Evolutionary conservation across 2,329 filamentous ascomycete genomes (phyloP).

Genomic region (Colletotrichum sp.): DNA sequence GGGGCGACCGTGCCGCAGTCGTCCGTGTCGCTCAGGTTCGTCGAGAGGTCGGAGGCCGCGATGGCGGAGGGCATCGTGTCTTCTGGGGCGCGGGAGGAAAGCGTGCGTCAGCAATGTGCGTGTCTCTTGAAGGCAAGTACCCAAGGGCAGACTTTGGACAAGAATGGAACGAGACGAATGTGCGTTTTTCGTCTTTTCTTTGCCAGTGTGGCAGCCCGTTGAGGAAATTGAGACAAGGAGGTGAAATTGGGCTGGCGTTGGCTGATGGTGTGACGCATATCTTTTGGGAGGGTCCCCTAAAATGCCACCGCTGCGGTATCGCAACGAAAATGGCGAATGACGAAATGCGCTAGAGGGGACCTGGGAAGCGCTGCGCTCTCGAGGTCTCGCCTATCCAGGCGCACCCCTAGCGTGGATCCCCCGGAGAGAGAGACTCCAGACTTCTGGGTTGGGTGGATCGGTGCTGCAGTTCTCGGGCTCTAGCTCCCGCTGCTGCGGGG

Average conservation of each 20-base stretch:
- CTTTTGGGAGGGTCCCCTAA: not conserved
- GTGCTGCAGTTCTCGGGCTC: not conserved
- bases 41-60: conserved; percentile 21
- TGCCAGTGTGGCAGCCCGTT: not conserved
- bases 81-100: not conserved
- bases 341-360: conserved; percentile 16
- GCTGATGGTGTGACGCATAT: not conserved
- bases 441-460: conserved; percentile 10
- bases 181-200: not conserved
- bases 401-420: conserved; percentile 2
- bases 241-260: not conserved
- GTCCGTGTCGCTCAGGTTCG: conserved; percentile 22
- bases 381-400: not conserved
- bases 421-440: not conserved
- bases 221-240: not conserved
- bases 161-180: not conserved
- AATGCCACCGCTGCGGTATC: conserved; percentile 4
- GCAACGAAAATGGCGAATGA: conserved; percentile 20
- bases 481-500: conserved; percentile 6
- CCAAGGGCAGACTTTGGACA: not conserved
- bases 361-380: not conserved
- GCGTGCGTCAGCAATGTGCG: not conserved
- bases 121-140: not conserved
- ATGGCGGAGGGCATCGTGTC: conserved; percentile 21
- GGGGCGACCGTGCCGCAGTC: conserved; percentile 46